phyloP scores from a whole-genome alignment of 2,329 filamentous ascomycete species.

The Nothophaeocryptopus gaeumannii region DNA sequence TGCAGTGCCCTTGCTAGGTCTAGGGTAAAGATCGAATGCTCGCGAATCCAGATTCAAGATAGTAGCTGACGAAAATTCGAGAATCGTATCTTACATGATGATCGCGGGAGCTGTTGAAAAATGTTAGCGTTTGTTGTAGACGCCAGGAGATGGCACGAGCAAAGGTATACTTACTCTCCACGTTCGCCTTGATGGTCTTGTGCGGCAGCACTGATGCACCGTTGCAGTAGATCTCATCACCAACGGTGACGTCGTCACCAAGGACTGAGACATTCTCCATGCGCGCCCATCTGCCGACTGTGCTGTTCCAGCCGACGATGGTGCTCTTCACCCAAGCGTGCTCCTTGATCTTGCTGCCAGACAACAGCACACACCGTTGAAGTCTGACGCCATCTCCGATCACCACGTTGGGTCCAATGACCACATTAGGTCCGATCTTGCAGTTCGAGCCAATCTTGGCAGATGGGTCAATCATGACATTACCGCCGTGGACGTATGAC shows the following conservation, averaged over 20 bases:
- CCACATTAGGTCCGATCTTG: conserved; percentile 95
- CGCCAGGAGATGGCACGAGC: neutral
- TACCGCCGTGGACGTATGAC: conserved; percentile 84
- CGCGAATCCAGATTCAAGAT: neutral
- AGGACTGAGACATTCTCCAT: conserved; percentile 98
- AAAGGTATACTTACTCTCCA: conserved; percentile 62
- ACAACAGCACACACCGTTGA: conserved; percentile 86
- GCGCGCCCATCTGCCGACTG: conserved; percentile 90
- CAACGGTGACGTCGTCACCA: conserved; percentile 95
- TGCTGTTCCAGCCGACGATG: conserved; percentile 98
- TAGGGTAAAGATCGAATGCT: conserved; percentile 14
- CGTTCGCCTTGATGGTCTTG: conserved; percentile 98
- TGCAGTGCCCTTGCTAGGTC: conserved; percentile 7
- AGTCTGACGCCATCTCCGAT: conserved; percentile 91
- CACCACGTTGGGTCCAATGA: conserved; percentile 88
- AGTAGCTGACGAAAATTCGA: neutral
- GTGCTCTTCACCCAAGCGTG: conserved; percentile 99
- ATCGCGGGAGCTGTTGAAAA: conserved; percentile 21
- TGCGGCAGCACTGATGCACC: conserved; percentile 84
- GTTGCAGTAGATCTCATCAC: conserved; percentile 98
- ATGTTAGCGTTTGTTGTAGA: conserved; percentile 10
- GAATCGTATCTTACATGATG: conserved; percentile 21
- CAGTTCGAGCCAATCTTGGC: conserved; percentile 98
- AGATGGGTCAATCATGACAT: conserved; percentile 89
- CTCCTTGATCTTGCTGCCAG: conserved; percentile 92